Conservation (phyloP, 805 yeast genomes). For the Clavispora phyllophila region DNA sequence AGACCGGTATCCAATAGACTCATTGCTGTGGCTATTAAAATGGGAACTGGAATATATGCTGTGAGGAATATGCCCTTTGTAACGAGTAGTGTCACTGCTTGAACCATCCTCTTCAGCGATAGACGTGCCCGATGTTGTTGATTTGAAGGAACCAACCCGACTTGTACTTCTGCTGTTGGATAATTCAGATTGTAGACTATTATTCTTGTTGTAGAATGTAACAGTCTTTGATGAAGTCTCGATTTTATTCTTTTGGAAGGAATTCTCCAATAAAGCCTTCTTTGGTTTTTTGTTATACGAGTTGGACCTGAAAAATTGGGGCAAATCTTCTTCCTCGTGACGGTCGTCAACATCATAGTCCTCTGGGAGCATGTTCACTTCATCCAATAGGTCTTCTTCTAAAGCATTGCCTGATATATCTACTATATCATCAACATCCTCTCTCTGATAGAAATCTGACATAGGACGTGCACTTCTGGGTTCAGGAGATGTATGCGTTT, state of each 20-base stretch:
- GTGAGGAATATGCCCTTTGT: background rate
- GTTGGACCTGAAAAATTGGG: conserved; percentile 27
- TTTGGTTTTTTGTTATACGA: conserved; percentile 36
- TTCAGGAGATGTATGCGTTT: too few species aligned
- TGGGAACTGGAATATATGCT: background rate
- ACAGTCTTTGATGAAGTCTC: conserved; percentile 36
- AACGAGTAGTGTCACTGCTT: conserved; percentile 3
- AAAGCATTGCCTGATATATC: conserved; percentile 4
- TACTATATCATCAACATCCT: conserved; percentile 2
- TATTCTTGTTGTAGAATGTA: conserved; percentile 32
- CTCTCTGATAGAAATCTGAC: background rate
- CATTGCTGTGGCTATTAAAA: conserved; percentile 6
- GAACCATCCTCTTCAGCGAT: conserved; percentile 18
- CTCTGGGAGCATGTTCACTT: conserved; percentile 31
- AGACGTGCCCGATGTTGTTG: conserved; percentile 24
- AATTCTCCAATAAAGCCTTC: conserved; percentile 20
- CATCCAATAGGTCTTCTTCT: conserved; percentile 32
- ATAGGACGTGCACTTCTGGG: background rate
- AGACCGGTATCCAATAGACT: conserved; percentile 7
- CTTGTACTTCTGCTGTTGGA: conserved; percentile 18
- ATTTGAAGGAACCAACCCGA: conserved; percentile 26
- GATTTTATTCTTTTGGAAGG: conserved; percentile 27
- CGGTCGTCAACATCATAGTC: conserved; percentile 36
- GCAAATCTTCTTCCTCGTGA: conserved; percentile 1
- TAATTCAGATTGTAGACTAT: conserved; percentile 10